phyloP scores from a whole-genome alignment of 345 rosid species.

The Conringia planisiliqua region DNA sequence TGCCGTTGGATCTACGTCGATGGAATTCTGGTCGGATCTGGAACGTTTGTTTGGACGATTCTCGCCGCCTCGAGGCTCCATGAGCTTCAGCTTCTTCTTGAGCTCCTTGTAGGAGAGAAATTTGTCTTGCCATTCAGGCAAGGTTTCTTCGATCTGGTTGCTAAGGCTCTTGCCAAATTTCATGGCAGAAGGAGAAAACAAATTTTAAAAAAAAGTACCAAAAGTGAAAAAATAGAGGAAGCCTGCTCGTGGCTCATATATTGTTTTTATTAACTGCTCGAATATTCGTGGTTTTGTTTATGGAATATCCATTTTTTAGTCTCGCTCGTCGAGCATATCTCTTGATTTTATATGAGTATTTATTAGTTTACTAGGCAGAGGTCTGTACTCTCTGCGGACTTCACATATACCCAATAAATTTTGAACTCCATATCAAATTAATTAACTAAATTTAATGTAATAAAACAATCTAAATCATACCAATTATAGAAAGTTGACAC shows the following conservation, averaged over 20 bases:
- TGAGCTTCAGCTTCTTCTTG: slow-evolving; percentile 75
- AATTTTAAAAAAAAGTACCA: not conserved
- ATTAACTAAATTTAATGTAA: no score
- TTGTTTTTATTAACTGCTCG: slow-evolving; percentile 28
- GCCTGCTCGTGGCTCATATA: slow-evolving; percentile 32
- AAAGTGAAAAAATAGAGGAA: not conserved
- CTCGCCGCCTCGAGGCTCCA: slow-evolving; percentile 47
- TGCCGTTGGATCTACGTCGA: slow-evolving; percentile 21
- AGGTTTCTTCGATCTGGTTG: slow-evolving; percentile 93
- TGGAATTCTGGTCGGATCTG: slow-evolving; percentile 37
- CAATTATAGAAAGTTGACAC: no score
- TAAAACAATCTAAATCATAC: no score
- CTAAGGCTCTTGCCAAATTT: slow-evolving; percentile 93
- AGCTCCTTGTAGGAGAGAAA: slow-evolving; percentile 94
- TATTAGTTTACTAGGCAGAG: no score
- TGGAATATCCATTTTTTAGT: slow-evolving; percentile 56
- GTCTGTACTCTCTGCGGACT: no score
- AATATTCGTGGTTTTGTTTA: slow-evolving; percentile 57
- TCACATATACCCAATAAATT: no score
- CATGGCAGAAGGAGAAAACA: slow-evolving; percentile 37
- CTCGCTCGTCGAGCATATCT: slow-evolving; percentile 40
- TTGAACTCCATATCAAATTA: no score
- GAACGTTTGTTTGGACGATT: slow-evolving; percentile 53
- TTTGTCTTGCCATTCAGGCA: slow-evolving; percentile 95
- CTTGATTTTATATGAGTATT: not conserved